A percentile compares a stretch with the other conserved stretches of the same genome.
Conservation (phyloP, 352 stramenopile genomes). For the Phytophthora podocarpi region DNA sequence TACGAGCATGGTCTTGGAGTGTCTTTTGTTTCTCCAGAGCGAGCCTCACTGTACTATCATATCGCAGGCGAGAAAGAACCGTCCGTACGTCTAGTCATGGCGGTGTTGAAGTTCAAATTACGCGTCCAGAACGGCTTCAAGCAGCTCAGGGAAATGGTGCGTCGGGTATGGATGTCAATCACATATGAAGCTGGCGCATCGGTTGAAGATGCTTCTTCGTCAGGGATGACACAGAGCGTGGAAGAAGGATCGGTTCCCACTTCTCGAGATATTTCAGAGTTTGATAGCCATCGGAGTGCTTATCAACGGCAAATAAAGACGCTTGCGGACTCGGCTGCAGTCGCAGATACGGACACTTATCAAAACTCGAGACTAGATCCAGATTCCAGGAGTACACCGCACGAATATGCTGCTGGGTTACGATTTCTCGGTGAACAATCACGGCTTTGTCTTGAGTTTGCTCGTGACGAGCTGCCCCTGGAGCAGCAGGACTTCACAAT, state of each 20-base stretch:
- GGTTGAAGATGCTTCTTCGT: conserved; percentile 7
- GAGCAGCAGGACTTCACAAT: conserved; percentile 43
- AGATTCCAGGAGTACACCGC: neutral
- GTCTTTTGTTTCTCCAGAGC: conserved; percentile 15
- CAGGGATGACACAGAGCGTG: neutral
- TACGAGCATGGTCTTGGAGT: conserved; percentile 65
- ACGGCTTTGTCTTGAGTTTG: conserved; percentile 30
- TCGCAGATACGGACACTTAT: neutral
- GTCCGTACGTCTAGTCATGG: conserved; percentile 32
- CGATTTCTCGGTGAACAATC: conserved; percentile 31
- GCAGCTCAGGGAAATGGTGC: neutral
- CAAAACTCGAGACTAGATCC: neutral
- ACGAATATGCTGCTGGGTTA: conserved; percentile 36
- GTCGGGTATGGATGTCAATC: neutral
- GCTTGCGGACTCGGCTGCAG: conserved; percentile 1
- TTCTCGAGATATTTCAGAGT: conserved; percentile 11
- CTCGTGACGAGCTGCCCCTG: conserved; percentile 5
- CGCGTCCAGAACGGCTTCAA: conserved; percentile 1
- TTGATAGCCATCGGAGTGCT: neutral
- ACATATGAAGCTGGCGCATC: conserved; percentile 6
- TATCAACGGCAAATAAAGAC: conserved; percentile 13
- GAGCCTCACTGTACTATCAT: conserved; percentile 36
- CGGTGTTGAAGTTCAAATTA: conserved; percentile 36
- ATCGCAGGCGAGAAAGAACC: conserved; percentile 33
- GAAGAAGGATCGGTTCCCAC: conserved; percentile 12